Percentiles rank a stretch among this genome's conserved stretches.
These are phyloP conservation scores for Candida maltosa DNA, from an alignment of 805 yeast species.

Conservation along the genomic window DNA sequence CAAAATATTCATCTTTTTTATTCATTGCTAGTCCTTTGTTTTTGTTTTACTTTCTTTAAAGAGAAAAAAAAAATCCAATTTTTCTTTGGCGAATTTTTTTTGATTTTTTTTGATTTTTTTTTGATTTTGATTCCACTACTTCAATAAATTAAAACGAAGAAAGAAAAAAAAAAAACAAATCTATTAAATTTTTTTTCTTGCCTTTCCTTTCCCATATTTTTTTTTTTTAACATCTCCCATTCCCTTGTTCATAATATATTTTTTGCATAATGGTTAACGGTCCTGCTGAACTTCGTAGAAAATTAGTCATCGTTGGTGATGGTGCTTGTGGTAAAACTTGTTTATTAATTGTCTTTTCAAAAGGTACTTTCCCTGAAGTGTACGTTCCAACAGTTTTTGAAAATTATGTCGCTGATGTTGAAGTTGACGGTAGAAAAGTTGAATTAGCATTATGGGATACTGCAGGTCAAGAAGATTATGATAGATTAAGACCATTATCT, in stretches of 20 bases:
- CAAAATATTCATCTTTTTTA: no score
- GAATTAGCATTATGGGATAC: constrained; percentile 97
- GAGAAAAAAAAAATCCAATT: no score
- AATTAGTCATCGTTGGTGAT: constrained; percentile 92
- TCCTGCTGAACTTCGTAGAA: constrained; percentile 62
- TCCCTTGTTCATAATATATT: constrained; percentile 1
- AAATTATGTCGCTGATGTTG: constrained; percentile 94
- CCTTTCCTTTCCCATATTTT: no score
- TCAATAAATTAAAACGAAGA: no score
- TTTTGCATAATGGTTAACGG: constrained; percentile 37
- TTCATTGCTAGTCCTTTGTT: no score
- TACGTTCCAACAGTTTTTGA: constrained; percentile 96
- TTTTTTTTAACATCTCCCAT: no score
- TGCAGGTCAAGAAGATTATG: constrained; percentile 98
- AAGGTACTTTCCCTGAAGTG: constrained; percentile 91
- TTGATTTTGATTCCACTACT: no score
- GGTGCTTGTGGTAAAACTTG: constrained; percentile 98
- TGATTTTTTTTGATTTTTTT: no score
- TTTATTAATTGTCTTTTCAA: constrained; percentile 75
- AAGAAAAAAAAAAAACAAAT: no score
- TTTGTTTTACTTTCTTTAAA: no score
- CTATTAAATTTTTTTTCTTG: no score
- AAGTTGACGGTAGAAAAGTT: constrained; percentile 59
- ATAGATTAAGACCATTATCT: constrained; percentile 84
- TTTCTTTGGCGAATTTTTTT: no score